Base-by-base conservation (phyloP, 2,329 filamentous ascomycete species). In the Didymella keratinophila region DNA sequence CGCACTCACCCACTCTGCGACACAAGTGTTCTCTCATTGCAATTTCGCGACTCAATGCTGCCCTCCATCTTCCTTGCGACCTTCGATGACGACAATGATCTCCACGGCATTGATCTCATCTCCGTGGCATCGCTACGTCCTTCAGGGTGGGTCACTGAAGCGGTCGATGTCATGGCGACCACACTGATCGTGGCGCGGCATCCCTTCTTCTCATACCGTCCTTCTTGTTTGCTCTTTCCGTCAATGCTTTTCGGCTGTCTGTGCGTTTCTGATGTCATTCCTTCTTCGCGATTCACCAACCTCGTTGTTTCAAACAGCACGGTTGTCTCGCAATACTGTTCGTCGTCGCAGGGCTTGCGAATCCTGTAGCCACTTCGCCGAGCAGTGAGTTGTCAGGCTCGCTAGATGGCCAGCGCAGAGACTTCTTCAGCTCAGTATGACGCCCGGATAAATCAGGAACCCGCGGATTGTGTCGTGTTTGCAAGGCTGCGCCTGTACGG, bases 211-310 rank as follows among this genome's bases (percentile, higher is more conserved):
- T 47, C 39, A 46, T 47, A 36, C 47, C 11, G 51, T 62, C 64
- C n/a, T 53, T 50, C 28, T 58, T 48, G 52, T 37, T 58, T 61
- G 58, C 49, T 43, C 52, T 65, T 47, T 61, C 42, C 56, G 56
- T 58, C 56, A 49, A 52, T 57, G 62, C 58, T 60, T 53, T 25
- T 42, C 21, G 9, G 37, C 44, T 46, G 65, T 61, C 62, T 43
- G 65, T 68, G 64, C 61, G 60, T 56, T 49, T 43, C 63, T 71
- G 67, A 69, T 67, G 67, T 71, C 71, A 71, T 63, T 41, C 41
- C 21, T 37, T 49, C 18, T 44, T 55, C 42, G 37, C 34, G 16
- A 54, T 37, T 52, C 36, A 54, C 47, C 45, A 46, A 32, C 55
- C 36, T 60, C 47, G 42, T 50, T 49, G 52, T 62, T 49, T 39